A percentile compares a stretch with the other conserved stretches of the same genome.
These are phyloP conservation scores for Colletotrichum somersetense DNA, from an alignment of 2,329 filamentous ascomycete species.

Conservation along the genomic window DNA sequence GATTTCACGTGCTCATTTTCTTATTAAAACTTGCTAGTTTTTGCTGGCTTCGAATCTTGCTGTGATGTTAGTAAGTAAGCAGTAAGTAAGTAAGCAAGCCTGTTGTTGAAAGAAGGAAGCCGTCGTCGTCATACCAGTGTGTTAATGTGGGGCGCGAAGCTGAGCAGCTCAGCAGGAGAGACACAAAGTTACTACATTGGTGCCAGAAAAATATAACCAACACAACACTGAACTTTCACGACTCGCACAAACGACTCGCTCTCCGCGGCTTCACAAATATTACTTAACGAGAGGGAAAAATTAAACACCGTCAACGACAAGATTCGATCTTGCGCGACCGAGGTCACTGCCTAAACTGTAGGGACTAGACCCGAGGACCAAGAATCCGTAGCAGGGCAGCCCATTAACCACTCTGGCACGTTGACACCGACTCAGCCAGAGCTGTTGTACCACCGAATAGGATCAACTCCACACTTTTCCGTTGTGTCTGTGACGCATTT, in stretches of 20 bases:
- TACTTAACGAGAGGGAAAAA: not conserved
- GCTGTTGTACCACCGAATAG: not conserved
- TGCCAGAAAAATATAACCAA: not conserved
- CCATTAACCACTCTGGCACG: constrained; percentile 42
- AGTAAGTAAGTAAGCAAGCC: too few relatives aligned
- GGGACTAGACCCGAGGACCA: not conserved
- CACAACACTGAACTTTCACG: not conserved
- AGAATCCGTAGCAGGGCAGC: constrained; percentile 38
- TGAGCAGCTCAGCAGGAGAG: too few relatives aligned
- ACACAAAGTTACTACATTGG: not conserved
- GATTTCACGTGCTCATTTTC: too few relatives aligned
- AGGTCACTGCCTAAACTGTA: constrained; percentile 39
- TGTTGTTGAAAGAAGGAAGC: not conserved
- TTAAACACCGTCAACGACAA: constrained; percentile 33
- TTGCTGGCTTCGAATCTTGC: not conserved
- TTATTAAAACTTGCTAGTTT: not conserved
- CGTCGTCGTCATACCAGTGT: not conserved
- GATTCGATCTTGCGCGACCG: constrained; percentile 42
- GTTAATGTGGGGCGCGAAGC: too few relatives aligned
- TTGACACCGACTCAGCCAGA: constrained; percentile 13
- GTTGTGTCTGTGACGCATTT: not conserved
- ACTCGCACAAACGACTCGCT: not conserved
- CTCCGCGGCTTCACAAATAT: not conserved
- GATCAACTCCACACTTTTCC: not conserved
- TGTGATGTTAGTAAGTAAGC: too few relatives aligned